phyloP scores from a whole-genome alignment of 345 rosid species.

The Noccaea bulbosa region DNA sequence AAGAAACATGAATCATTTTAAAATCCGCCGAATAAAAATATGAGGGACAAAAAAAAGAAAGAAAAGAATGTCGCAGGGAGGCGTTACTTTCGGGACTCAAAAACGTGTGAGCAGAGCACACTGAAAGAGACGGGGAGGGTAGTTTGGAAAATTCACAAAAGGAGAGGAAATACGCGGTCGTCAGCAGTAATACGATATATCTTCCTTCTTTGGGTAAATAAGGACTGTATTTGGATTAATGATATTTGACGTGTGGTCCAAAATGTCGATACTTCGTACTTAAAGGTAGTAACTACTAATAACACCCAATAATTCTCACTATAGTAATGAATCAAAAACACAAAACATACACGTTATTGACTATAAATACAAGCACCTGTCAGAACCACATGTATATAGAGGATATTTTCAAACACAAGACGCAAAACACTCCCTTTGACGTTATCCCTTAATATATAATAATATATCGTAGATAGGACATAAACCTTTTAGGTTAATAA shows the following conservation, averaged over 20 bases:
- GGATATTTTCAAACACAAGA: too few relatives aligned
- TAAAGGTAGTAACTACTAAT: constrained; percentile 3
- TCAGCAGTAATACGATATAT: background rate
- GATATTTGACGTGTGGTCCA: constrained; percentile 21
- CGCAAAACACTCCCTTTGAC: too few relatives aligned
- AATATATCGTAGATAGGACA: too few relatives aligned
- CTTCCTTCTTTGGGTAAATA: too few relatives aligned
- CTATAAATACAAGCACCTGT: background rate
- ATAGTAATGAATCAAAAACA: background rate
- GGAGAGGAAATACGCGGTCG: constrained; percentile 22
- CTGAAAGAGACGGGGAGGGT: constrained; percentile 25
- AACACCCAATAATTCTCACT: background rate
- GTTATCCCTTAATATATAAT: too few relatives aligned
- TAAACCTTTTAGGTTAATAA: too few relatives aligned
- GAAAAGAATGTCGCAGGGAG: background rate
- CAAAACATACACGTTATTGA: constrained; percentile 25
- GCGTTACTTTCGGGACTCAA: constrained; percentile 15
- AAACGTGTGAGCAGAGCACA: constrained; percentile 38
- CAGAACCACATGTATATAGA: background rate
- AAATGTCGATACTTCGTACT: constrained; percentile 11
- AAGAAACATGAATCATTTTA: too few relatives aligned
- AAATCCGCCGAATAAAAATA: background rate
- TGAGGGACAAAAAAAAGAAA: background rate
- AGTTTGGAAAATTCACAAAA: background rate
- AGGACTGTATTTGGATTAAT: too few relatives aligned